These are phyloP conservation scores for Acer saccharum DNA, from an alignment of 345 rosid species.

Conservation along the genomic window DNA sequence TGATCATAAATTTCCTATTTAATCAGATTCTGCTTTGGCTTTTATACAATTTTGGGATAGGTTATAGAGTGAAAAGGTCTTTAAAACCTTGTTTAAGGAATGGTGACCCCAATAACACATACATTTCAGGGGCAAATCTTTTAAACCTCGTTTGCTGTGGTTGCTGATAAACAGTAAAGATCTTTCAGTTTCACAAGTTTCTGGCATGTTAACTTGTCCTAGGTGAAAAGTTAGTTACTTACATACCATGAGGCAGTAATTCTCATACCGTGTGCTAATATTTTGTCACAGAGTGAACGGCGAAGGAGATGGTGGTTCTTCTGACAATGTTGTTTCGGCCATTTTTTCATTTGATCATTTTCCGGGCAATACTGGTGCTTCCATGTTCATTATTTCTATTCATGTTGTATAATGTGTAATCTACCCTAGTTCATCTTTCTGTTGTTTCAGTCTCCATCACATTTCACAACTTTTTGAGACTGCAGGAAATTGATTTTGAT, in stretches of 20 bases:
- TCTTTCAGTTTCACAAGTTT: background rate
- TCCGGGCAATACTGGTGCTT: background rate
- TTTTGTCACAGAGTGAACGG: conserved; percentile 44
- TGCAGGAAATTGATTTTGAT: conserved; percentile 4
- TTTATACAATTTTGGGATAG: background rate
- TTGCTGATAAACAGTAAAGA: background rate
- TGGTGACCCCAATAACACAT: background rate
- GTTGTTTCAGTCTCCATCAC: background rate
- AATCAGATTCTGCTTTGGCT: background rate
- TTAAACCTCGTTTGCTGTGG: background rate
- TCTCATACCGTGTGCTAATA: background rate
- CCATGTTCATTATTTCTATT: background rate
- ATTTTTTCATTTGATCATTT: background rate
- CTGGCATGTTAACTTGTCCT: background rate
- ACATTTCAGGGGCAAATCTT: background rate
- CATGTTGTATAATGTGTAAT: background rate
- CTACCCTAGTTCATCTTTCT: background rate
- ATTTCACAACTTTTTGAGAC: background rate
- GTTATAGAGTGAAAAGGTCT: background rate
- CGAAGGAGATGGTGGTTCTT: conserved; percentile 76
- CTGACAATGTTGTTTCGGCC: conserved; percentile 26
- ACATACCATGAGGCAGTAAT: background rate
- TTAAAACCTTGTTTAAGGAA: background rate
- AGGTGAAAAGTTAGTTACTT: background rate
- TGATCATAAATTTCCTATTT: background rate